Evolutionary conservation across 139 green algal species (phyloP), one percentile per base, ranked within the genome.

Genomic region (Chlorella vulgaris): DNA sequence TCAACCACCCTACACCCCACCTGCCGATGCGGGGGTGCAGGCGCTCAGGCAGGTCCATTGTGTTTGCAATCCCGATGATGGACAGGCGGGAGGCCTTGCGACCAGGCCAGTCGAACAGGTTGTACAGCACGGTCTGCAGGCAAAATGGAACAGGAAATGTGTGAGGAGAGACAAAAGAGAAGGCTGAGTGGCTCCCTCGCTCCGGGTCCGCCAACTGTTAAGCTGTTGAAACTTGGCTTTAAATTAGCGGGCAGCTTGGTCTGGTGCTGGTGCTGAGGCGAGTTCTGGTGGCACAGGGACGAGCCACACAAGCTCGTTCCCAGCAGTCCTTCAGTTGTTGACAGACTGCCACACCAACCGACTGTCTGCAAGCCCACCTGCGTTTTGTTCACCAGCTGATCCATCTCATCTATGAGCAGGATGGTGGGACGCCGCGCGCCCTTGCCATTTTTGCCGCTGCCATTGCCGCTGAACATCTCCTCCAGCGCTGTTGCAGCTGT

Each of bases 31-130:
- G 90, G 7, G 93, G 95, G 78, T 98, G 91, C 51, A 99, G 90
- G 5, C 97, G 89, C 84, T 98, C 91, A 18, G 96, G 95, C 36
- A 99, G 89, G 89, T 99, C 96, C 76, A 99, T 94, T 0, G 97
- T 99, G 91, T 99, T 99, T 70, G 94, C 95, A 68, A 99, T 97
- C 79, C 96, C 95, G 39, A 99, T 94, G 33, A 99, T 90, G 13
- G 87, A 89, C 55, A 99, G 86, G 19, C 88, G 86, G 18, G 88
- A 85, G 74, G 91, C 87, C 38, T 82, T 70, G 40, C 83, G 84
- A 35, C 80, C 83, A 15, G 94, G 94, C 97, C 97, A 99, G 67
- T 99, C 93, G 82, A 99, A 99, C 78, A 99, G 84, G 86, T 98
- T 98, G 91, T 99, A 99, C 71, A 99, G 92, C 82, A 98, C 94